Base-by-base conservation (phyloP, 2,329 filamentous ascomycete species). In the Claviceps arundinis region DNA sequence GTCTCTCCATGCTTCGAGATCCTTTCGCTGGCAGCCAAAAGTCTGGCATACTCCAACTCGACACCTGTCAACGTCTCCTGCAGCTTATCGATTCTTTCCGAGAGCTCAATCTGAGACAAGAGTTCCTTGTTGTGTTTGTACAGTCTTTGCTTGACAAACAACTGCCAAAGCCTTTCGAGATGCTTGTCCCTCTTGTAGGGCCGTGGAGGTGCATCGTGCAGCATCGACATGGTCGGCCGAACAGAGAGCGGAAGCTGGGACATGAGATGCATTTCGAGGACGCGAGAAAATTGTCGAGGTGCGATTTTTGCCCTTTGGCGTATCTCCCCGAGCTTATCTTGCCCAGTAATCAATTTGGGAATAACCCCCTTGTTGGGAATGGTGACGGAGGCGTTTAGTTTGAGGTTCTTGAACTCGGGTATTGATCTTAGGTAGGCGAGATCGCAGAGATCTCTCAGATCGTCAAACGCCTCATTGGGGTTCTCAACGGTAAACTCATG, bases 401-500 rank as follows among this genome's bases (percentile, higher is more conserved):
- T 69, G 6, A 88, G 69, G 0, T 69, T 63, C 3, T 68, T 67
- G 62, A 87, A 87, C 8, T 78, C 74, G 0, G 81, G 73, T 3
- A 77, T 70, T 8, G 67, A 70, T 51, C 79, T 79, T 3, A 93
- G 72, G 57, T 81, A 82, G 4, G 73, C 70, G 37, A 91, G 70
- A 60, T 94, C 88, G 59, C 81, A 83, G 50, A 84, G 72, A 62
- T 93, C 87, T 58, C 88, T 80, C 60, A 94, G 73, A 54, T 88
- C 81, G 61, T 93, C 87, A 59, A 94, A 94, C 1, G 78, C 81
- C 63, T 91, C 87, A 61, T 87, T 97, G 0, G 93, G 94, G 56
- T 97, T 91, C 69, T 98, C 93, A 5, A 98, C 84, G 0, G 90
- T 94, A 61, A 98, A 78, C 64, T 97, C 91, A 51, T 81, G 75